Evolutionary conservation across 345 rosid genomes (phyloP).

Genomic region (Gossypium raimondii): DNA sequence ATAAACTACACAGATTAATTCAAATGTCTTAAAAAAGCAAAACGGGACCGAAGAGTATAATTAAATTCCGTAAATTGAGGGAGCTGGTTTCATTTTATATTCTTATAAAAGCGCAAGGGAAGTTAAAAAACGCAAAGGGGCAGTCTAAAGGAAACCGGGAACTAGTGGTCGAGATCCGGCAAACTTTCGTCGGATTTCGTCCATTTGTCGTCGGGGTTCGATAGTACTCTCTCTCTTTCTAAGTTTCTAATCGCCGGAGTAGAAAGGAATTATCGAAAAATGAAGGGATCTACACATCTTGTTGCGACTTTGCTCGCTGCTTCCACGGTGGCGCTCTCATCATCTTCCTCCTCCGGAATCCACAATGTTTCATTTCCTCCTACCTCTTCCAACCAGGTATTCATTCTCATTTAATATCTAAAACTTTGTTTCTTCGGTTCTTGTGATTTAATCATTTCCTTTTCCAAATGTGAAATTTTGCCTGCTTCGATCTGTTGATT

Average conservation of each 20-base stretch:
- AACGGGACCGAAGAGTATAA: slow-evolving; percentile 5
- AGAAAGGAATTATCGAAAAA: not conserved
- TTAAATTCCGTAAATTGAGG: slow-evolving; percentile 12
- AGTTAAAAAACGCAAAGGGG: not conserved
- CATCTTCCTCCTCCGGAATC: slow-evolving; percentile 29
- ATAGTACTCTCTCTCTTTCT: not conserved
- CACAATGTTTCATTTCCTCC: not conserved
- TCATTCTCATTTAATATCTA: not conserved
- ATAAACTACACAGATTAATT: not conserved
- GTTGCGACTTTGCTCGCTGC: slow-evolving; percentile 46
- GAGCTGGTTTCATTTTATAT: not conserved
- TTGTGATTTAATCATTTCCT: not conserved
- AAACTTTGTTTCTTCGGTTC: too few relatives aligned
- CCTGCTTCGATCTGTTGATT: not conserved
- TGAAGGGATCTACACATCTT: slow-evolving; percentile 38
- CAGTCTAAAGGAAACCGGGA: not conserved
- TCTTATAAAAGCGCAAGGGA: not conserved
- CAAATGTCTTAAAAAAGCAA: not conserved
- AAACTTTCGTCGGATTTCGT: slow-evolving; percentile 35
- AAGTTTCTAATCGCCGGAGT: not conserved
- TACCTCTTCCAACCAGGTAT: slow-evolving; percentile 17
- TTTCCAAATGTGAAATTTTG: not conserved
- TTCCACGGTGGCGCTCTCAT: slow-evolving; percentile 42
- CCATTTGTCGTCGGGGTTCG: not conserved
- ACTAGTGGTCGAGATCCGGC: slow-evolving; percentile 39